Base-by-base conservation (phyloP, 129 eudicot species). In the Flaveria ramosissima region DNA sequence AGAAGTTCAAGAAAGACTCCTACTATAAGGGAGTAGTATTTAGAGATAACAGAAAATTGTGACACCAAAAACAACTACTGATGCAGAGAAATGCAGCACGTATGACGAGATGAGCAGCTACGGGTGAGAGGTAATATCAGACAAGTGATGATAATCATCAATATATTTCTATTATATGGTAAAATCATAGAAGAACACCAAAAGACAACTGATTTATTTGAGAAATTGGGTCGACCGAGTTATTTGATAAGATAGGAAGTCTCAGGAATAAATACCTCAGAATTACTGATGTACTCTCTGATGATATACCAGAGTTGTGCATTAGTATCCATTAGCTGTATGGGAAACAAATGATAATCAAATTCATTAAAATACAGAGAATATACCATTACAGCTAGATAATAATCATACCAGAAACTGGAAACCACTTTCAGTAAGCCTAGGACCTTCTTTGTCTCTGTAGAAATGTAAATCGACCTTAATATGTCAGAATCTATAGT, bases 281-380 rank as follows among this genome's bases (percentile, higher is more conserved):
- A 89, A 79, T 90, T 87, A 64, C 84, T 86, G 62, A 93, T 90
- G 80, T 93, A 93, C 77, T 93, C 98, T 81, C 98, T 87, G 86
- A 93, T 84, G 80, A 93, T 89, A 80, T 93, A 93, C 98, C 98
- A 93, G 41, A 93, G 92, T 76, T 93, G 98, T 80, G 97, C 98
- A 83, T 90, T 93, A 52, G 98, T 93, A 63, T 93, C 98, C 97
- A 93, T 90, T 74, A 93, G 86, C 98, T 93, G 91, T 65, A 68
- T 66, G 45, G 45, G n/a, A 70, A 73, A 83, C 55, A 82, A 13
- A 75, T 65, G 14, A 81, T 68, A 55, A 69, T 56, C 53, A 72
- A 55, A 46, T 52, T 78, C 68, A 42, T 50, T 56, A 57, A 27
- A 61, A 42, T 76, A 78, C 45, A 53, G 65, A 65, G 43, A 43